Conservation (phyloP, 73 alveolate genomes). For the Paramecium sonneborni region DNA sequence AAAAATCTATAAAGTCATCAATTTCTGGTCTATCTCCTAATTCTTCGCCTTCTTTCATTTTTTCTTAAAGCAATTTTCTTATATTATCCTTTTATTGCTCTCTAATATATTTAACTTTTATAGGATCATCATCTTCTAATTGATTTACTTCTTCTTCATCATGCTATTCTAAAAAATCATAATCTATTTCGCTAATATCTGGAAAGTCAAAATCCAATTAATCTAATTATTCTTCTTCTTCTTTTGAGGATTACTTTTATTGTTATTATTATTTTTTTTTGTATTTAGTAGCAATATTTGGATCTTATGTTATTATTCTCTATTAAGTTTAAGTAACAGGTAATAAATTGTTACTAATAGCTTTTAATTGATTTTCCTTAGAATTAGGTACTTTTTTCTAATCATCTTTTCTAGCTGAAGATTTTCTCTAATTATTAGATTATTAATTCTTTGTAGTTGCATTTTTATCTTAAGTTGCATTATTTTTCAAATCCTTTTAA, state of each 20-base stretch:
- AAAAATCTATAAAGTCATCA: conserved; percentile 15
- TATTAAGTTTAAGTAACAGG: not conserved
- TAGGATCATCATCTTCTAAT: conserved; percentile 23
- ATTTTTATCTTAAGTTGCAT: not conserved
- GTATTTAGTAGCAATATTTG: not conserved
- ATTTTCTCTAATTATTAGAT: not conserved
- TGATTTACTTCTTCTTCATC: conserved; percentile 32
- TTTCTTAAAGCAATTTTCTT: not conserved
- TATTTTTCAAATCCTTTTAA: not conserved
- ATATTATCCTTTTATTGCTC: not conserved
- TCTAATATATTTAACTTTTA: not conserved
- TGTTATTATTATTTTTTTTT: not conserved
- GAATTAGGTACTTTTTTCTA: not conserved
- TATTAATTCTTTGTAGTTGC: not conserved
- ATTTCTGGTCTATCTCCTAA: not conserved
- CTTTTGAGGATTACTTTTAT: not conserved
- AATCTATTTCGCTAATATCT: conserved; percentile 19
- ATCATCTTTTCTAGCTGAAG: not conserved
- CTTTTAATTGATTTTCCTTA: conserved; percentile 11
- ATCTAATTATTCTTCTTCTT: not conserved
- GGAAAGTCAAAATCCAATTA: not conserved
- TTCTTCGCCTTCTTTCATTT: not conserved
- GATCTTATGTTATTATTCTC: conserved; percentile 60
- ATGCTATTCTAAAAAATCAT: not conserved
- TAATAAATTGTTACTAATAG: not conserved